Evolutionary conservation across 208 protist species (phyloP).

Genomic region (Trypanosoma avium): DNA sequence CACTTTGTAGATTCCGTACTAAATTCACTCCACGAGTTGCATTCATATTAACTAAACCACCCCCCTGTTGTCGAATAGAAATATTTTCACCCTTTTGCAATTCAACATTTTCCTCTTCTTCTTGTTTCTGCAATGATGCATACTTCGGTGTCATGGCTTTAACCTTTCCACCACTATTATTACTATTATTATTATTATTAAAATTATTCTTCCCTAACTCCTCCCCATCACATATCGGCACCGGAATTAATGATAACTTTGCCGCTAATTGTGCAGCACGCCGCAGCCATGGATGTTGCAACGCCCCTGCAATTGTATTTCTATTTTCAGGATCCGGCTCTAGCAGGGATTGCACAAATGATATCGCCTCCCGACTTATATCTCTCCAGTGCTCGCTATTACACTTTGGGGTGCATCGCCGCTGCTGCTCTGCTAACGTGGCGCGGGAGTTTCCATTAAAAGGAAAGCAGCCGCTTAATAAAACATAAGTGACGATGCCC

Average conservation of each 20-base stretch:
- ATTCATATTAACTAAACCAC: no score
- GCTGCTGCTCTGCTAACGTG: constrained; percentile 57
- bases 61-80: no score
- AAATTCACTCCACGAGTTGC: no score
- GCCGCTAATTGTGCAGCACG: constrained; percentile 40
- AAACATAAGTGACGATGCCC: constrained; percentile 74
- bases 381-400: constrained; percentile 59
- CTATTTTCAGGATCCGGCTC: constrained; percentile 58
- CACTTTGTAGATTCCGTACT: no score
- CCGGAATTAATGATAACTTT: constrained; percentile 60
- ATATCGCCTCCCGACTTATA: constrained; percentile 57
- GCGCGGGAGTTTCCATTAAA: constrained; percentile 67
- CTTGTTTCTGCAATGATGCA: no score
- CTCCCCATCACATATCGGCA: constrained; percentile 26
- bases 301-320: constrained; percentile 46
- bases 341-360: constrained; percentile 69
- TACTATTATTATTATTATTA: no score
- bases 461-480: constrained; percentile 86
- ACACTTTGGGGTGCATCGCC: constrained; percentile 62
- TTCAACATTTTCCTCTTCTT: no score
- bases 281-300: constrained; percentile 66
- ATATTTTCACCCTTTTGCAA: no score
- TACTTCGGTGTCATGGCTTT: no score
- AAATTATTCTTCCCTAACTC: background rate
- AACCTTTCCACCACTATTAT: no score